Percentiles rank a stretch among this genome's conserved stretches.
Conservation (phyloP, 768 basidiomycete genomes). For the Pleurotus ostreatus region DNA sequence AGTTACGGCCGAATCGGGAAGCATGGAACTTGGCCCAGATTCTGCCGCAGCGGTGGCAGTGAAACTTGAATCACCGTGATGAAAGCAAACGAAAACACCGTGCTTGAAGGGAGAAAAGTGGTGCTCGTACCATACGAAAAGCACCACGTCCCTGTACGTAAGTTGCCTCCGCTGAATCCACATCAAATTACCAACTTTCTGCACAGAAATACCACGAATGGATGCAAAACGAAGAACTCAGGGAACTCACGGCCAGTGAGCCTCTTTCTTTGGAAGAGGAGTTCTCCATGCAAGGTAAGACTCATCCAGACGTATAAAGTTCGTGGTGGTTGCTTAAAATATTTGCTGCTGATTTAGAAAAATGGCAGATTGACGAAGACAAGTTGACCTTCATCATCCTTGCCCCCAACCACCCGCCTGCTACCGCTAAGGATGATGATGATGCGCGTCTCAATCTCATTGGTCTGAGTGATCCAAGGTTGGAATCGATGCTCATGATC, state of each 20-base stretch:
- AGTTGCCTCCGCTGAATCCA: not conserved
- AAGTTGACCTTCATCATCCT: slow-evolving; percentile 93
- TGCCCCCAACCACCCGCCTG: slow-evolving; percentile 21
- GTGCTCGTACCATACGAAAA: slow-evolving; percentile 80
- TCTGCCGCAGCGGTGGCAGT: too few relatives aligned
- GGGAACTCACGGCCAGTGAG: slow-evolving; percentile 80
- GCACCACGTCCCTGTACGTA: slow-evolving; percentile 44
- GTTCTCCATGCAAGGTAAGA: slow-evolving; percentile 81
- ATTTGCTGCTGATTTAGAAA: slow-evolving; percentile 30
- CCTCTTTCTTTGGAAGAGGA: slow-evolving; percentile 78
- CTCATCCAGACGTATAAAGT: not conserved
- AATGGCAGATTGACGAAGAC: slow-evolving; percentile 85
- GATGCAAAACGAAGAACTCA: slow-evolving; percentile 78
- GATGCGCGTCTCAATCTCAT: slow-evolving; percentile 6
- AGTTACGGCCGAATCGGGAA: too few relatives aligned
- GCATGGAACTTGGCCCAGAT: too few relatives aligned
- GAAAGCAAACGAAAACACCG: slow-evolving; percentile 62
- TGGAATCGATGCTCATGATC: slow-evolving; percentile 57
- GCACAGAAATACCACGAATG: slow-evolving; percentile 81
- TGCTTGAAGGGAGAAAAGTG: slow-evolving; percentile 62
- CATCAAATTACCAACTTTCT: not conserved
- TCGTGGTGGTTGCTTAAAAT: not conserved
- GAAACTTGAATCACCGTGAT: slow-evolving; percentile 28
- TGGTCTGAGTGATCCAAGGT: slow-evolving; percentile 28
- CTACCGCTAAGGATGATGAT: not conserved